phyloP scores from a whole-genome alignment of 768 basidiomycete species.

The Trametopsis cervina region DNA sequence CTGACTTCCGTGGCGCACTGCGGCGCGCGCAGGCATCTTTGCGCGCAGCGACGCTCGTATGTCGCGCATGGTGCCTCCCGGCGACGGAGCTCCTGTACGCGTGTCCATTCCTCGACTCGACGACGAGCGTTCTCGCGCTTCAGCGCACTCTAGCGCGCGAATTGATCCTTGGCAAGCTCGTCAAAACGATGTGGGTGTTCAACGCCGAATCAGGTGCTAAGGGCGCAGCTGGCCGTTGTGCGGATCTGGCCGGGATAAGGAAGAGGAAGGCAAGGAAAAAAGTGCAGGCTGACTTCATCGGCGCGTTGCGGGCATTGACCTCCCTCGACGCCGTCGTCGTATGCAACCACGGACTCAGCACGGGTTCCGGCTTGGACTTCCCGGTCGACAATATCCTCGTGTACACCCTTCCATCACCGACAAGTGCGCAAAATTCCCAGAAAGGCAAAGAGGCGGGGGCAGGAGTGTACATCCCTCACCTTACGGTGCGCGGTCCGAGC shows the following conservation, averaged over 20 bases:
- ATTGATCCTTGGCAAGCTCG: constrained; percentile 1
- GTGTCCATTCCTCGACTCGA: constrained; percentile 8
- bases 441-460: too few relatives aligned
- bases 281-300: constrained; percentile 7
- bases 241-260: constrained; percentile 2
- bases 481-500: constrained; percentile 8
- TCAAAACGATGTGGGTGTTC: constrained; percentile 11
- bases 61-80: constrained; percentile 8
- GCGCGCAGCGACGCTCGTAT: constrained; percentile 5
- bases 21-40: constrained; percentile 4
- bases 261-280: constrained; percentile 4
- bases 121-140: neutral
- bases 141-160: constrained; percentile 4
- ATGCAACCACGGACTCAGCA: constrained; percentile 9
- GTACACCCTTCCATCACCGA: constrained; percentile 7
- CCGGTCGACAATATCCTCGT: constrained; percentile 13
- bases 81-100: constrained; percentile 8
- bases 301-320: constrained; percentile 7
- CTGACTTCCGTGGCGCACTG: constrained; percentile 7
- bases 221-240: too few relatives aligned
- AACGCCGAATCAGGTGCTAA: constrained; percentile 7
- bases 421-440: too few relatives aligned
- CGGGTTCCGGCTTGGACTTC: neutral
- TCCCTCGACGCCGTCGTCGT: constrained; percentile 7
- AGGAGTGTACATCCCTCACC: constrained; percentile 3